Base-by-base conservation (phyloP, 768 basidiomycete species). In the Suillus brevipes region DNA sequence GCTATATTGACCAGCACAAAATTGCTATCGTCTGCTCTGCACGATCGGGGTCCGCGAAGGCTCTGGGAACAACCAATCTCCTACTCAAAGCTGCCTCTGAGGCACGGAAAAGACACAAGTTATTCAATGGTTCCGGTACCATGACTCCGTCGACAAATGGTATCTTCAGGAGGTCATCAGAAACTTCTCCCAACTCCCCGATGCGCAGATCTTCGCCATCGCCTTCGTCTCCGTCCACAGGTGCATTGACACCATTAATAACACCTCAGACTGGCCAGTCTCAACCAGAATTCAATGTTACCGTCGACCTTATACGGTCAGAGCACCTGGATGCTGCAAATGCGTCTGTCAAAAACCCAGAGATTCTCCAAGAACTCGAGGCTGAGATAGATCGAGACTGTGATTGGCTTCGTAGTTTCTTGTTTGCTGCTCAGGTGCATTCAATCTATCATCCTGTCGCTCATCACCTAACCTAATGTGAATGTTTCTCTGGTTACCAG, bases 21-120 rank as follows among this genome's bases (percentile, higher is more conserved):
- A 86, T 99, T 63, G 96, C 91, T 0, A 81, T 99, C 67, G 97
- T 99, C 6, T 99, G 97, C 73, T 99, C 97, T 0, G 97, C 97
- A 0, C 90, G 97, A 2, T 99, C 97, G 6, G 97, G 94, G 1
- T 91, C 91, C 0, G 97, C 95, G 0, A 99, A 99, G 74, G 90
- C 90, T 0, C 83, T 97, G 3, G 97, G 97, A 5, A 99, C 97
- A 0, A 99, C 97, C 6, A 99, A 94, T 73, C 84, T 99, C 0
- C 85, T 99, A 0, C 83, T 99, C 12, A 88, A 88, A 59, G 95
- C 97, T 0, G 94, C 96, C 0, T 82, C 87, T 1, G 91, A 99
- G 76, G 91, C 94, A 0, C 81, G 92, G 13, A 82, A 82, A 57
- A 87, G 82, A 64, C 77, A 34, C 49, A 73, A 81, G 65, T 65